These are phyloP conservation scores for Adiantum capillusveneris DNA, from an alignment of 75 land plant genomes.

Conservation along the genomic window DNA sequence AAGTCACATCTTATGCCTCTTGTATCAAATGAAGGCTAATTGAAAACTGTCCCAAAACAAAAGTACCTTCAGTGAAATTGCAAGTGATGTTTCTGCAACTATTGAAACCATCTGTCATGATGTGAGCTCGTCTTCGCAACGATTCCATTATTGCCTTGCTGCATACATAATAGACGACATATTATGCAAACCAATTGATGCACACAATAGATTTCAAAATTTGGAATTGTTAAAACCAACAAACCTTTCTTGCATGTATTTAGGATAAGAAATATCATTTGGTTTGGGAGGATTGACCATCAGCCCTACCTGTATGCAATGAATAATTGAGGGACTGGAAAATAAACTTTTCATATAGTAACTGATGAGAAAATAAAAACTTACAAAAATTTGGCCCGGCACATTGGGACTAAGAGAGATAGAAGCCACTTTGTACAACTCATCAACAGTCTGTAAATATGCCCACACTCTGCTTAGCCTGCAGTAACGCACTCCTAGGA, in stretches of 20 bases:
- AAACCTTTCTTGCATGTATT: conserved; percentile 71
- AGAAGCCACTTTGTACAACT: conserved; percentile 93
- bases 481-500: background rate
- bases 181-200: background rate
- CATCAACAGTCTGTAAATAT: conserved; percentile 79
- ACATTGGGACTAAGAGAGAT: conserved; percentile 89
- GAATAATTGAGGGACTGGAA: background rate
- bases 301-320: conserved; percentile 57
- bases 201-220: background rate
- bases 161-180: conserved; percentile 14
- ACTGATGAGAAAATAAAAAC: conserved; percentile 10
- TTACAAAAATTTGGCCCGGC: conserved; percentile 92
- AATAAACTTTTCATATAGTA: background rate
- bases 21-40: no score
- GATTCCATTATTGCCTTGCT: conserved; percentile 83
- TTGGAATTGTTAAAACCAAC: background rate
- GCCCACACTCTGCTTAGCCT: background rate
- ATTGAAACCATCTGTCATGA: conserved; percentile 99
- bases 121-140: conserved; percentile 77
- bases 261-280: conserved; percentile 72
- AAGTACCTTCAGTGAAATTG: conserved; percentile 95
- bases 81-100: conserved; percentile 87
- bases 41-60: no score
- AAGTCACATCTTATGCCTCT: no score
- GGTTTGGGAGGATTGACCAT: conserved; percentile 97